phyloP scores from a whole-genome alignment of 192 early-diverging fungal genomes.

The Coemansia sp. region DNA sequence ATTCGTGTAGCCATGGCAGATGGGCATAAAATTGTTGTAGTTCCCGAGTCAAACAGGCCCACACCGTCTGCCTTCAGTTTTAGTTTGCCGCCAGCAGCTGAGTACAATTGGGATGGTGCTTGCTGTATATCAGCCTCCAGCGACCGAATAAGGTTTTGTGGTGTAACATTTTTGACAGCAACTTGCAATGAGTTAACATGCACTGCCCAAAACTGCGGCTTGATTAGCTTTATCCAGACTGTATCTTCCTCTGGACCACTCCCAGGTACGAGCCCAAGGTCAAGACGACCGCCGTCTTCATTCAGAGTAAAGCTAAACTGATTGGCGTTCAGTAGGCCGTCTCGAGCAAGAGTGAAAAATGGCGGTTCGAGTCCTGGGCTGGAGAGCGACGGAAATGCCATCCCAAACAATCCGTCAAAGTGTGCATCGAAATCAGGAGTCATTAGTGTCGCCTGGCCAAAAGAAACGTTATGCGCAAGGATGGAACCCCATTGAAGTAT shows the following conservation, averaged over 20 bases:
- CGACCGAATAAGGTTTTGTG: neutral
- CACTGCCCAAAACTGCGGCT: slow-evolving; percentile 50
- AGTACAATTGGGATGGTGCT: neutral
- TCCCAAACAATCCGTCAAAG: slow-evolving; percentile 51
- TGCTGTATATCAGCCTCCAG: neutral
- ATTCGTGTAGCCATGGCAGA: slow-evolving; percentile 33
- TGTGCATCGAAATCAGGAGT: slow-evolving; percentile 47
- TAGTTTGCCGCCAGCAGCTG: neutral
- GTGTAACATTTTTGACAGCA: neutral
- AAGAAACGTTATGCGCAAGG: slow-evolving; percentile 28
- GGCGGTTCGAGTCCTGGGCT: slow-evolving; percentile 44
- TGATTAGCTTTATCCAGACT: slow-evolving; percentile 38
- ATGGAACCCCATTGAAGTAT: slow-evolving; percentile 37
- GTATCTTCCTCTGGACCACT: neutral
- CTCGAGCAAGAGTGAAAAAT: slow-evolving; percentile 30
- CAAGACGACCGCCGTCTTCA: slow-evolving; percentile 39
- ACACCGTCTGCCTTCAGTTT: slow-evolving; percentile 14
- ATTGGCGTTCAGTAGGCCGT: slow-evolving; percentile 35
- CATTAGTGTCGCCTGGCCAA: slow-evolving; percentile 45
- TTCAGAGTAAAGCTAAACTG: slow-evolving; percentile 48
- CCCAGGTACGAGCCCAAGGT: slow-evolving; percentile 25
- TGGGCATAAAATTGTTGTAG: slow-evolving; percentile 45
- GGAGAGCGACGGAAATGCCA: slow-evolving; percentile 45
- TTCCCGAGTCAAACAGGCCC: slow-evolving; percentile 47
- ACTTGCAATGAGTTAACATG: slow-evolving; percentile 24